Evolutionary conservation across 495 filamentous ascomycete genomes (phyloP), one percentile per base, ranked within the genome.

Genomic region (Lophium mytilinum): DNA sequence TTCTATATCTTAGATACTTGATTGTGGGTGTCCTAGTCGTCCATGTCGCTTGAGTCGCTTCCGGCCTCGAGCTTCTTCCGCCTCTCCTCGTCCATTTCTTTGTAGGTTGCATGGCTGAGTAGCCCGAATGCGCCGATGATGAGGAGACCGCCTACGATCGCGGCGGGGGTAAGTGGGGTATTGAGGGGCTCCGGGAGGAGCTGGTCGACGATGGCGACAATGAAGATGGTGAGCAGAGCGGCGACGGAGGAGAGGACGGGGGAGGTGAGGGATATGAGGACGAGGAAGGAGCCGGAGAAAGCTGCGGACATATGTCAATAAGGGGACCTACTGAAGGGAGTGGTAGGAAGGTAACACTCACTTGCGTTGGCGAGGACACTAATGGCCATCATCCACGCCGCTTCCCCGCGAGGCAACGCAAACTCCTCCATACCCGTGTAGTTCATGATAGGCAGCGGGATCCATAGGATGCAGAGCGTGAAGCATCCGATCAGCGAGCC

Each of bases 121-220:
- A 96, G 74, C 36, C 83, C 73, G 67, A 98, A 98, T 0, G 93
- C 93, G 1, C 73, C 76, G 57, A 94, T 86, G 65, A 98, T 98
- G 53, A 96, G 66, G 21, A 89, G 56, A 2, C 93, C 91, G n/a
- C 93, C 93, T 9, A 81, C 65, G 3, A 97, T 78, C 4, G 91
- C 85, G 0, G 90, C 85, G 1, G 76, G 66, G 43, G 83, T 86
- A 30, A 96, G 76, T 0, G 86, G 82, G 53, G 82, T 76, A 21
- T 89, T 89, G n/a, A 75, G 56, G 18, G 72, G 72, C 19, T 66
- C 66, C 1, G 87, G 91, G 56, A 86, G 75, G 45, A 88, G 64
- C 87, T 91, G 95, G 69, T 98, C 93, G 36, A 85, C 86, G 37
- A 96, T 78, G 0, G 92, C 92, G 1, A 98, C 92, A 50, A 96